Conservation (phyloP, 1,139 yeast genomes). For the Starmera stellimalicola region DNA sequence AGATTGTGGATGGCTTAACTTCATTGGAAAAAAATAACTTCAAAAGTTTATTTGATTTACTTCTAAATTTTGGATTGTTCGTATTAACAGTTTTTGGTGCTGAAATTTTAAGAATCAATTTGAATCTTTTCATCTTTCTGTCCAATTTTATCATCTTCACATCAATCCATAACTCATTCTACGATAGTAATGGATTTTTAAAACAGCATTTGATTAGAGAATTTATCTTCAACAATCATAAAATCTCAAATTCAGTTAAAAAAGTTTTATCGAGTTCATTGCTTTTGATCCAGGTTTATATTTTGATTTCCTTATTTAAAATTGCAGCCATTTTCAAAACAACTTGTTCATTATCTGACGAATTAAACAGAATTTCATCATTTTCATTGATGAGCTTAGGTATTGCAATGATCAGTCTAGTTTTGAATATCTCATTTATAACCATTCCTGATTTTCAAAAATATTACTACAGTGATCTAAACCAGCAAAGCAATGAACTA, state of each 20-base stretch:
- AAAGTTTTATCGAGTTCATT: neutral
- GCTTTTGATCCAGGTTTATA: neutral
- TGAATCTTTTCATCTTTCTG: neutral
- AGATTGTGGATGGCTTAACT: neutral
- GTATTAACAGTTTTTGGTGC: neutral
- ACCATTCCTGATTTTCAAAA: conserved; percentile 1
- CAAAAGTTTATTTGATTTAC: neutral
- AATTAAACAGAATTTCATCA: neutral
- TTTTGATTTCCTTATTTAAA: neutral
- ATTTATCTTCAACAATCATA: neutral
- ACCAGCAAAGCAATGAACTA: too few species aligned
- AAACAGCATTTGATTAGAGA: neutral
- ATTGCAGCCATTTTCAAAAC: neutral
- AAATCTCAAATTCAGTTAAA: neutral
- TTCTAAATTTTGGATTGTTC: neutral
- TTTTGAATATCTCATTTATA: neutral
- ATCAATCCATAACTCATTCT: neutral
- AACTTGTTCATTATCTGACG: neutral
- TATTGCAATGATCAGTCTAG: neutral
- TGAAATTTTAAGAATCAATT: neutral
- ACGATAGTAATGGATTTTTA: neutral
- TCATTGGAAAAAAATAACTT: neutral
- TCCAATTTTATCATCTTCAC: neutral
- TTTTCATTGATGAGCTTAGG: conserved; percentile 1
- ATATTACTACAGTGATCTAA: neutral